A percentile compares a stretch with the other conserved stretches of the same genome.
phyloP scores from a whole-genome alignment of 2,329 filamentous ascomycete species.

The Bipolaris oryzae region DNA sequence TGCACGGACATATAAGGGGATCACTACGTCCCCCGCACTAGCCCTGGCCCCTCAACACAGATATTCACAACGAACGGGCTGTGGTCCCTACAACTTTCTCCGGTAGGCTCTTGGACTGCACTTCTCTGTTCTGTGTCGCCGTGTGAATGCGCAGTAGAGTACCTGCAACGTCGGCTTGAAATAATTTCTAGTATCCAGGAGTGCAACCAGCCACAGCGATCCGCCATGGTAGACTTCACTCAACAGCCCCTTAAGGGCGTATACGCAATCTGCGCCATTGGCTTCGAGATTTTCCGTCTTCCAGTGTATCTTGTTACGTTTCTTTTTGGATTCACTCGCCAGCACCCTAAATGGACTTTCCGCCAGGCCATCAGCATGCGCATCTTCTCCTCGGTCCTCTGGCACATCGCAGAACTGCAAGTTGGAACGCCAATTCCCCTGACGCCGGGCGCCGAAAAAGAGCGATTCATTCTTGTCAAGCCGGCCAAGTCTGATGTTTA shows the following conservation, averaged over 20 bases:
- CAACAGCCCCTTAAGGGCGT: slow-evolving; percentile 51
- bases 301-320: slow-evolving; percentile 52
- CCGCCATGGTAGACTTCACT: slow-evolving; percentile 25
- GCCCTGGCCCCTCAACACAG: no score
- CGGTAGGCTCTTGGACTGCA: background rate
- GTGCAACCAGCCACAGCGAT: background rate
- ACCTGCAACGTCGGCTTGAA: background rate
- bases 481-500: slow-evolving; percentile 30
- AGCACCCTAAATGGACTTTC: slow-evolving; percentile 49
- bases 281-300: slow-evolving; percentile 44
- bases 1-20: no score
- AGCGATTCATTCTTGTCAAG: slow-evolving; percentile 46
- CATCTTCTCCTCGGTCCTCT: slow-evolving; percentile 42
- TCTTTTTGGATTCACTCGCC: slow-evolving; percentile 45
- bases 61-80: no score
- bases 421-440: slow-evolving; percentile 41
- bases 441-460: slow-evolving; percentile 46
- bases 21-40: no score
- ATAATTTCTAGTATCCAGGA: background rate
- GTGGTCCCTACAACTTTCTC: no score
- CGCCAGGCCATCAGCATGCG: slow-evolving; percentile 47
- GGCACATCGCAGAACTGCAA: slow-evolving; percentile 41
- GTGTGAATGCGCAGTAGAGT: no score
- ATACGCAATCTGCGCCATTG: slow-evolving; percentile 46
- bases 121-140: background rate